A percentile compares a stretch with the other conserved stretches of the same genome.
phyloP scores from a whole-genome alignment of 2,329 filamentous ascomycete species.

The Fusarium decemcellulare region DNA sequence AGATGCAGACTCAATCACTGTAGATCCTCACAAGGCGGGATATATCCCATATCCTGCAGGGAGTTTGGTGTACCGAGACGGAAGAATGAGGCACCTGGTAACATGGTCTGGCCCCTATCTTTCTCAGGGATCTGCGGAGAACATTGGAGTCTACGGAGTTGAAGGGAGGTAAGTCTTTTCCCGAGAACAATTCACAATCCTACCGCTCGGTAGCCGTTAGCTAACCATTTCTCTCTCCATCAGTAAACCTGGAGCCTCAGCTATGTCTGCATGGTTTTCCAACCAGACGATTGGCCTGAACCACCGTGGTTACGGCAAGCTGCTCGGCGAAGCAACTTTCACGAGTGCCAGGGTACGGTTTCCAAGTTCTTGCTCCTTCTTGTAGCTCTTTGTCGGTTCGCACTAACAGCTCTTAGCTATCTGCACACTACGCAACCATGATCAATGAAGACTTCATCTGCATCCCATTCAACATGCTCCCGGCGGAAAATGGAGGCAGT shows the following conservation, averaged over 20 bases:
- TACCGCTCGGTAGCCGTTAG: rapidly evolving
- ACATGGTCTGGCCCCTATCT: constrained; percentile 61
- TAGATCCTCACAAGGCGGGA: constrained; percentile 63
- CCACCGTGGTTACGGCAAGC: constrained; percentile 57
- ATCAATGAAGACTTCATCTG: constrained; percentile 55
- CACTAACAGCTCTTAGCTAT: constrained; percentile 46
- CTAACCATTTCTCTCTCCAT: background rate
- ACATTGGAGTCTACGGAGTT: constrained; percentile 60
- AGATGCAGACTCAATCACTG: constrained; percentile 60
- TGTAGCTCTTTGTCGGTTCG: background rate
- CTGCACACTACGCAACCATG: constrained; percentile 58
- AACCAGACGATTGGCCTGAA: constrained; percentile 59
- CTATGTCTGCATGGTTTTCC: constrained; percentile 60
- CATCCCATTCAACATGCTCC: constrained; percentile 59
- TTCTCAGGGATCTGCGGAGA: constrained; percentile 54
- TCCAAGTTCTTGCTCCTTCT: rapidly evolving
- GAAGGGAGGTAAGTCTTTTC: constrained; percentile 55
- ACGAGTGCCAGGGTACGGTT: constrained; percentile 56
- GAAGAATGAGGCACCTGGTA: constrained; percentile 58
- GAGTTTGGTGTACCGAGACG: constrained; percentile 60
- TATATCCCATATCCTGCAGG: constrained; percentile 64
- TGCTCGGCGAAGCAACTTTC: constrained; percentile 60
- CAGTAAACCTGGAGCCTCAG: constrained; percentile 62
- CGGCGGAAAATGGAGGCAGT: constrained; percentile 48
- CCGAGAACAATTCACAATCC: background rate